Conservation (phyloP, 805 yeast species). For the Cyberlindnera saturnus region DNA sequence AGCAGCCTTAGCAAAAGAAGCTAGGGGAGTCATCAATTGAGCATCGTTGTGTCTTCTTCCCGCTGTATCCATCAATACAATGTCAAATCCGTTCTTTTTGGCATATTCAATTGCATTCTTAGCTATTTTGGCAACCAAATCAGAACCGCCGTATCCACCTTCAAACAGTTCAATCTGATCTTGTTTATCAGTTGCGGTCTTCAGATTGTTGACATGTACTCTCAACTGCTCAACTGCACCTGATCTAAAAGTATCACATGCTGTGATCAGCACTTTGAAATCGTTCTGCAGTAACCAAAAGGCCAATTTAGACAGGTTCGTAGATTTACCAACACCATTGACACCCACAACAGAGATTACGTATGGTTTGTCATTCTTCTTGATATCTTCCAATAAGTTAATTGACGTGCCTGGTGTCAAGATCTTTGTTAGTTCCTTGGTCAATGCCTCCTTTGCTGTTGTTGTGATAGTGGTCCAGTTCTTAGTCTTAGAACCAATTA, state of each 20-base stretch:
- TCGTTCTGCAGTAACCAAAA: slow-evolving; percentile 93
- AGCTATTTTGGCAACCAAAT: slow-evolving; percentile 87
- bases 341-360: slow-evolving; percentile 98
- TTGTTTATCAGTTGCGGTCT: slow-evolving; percentile 54
- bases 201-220: slow-evolving; percentile 84
- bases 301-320: slow-evolving; percentile 89
- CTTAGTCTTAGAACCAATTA: slow-evolving; percentile 68
- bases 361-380: slow-evolving; percentile 48
- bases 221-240: slow-evolving; percentile 98
- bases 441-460: slow-evolving; percentile 62
- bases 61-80: slow-evolving; percentile 93
- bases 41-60: slow-evolving; percentile 96
- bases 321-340: slow-evolving; percentile 96
- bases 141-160: slow-evolving; percentile 97
- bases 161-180: slow-evolving; percentile 64
- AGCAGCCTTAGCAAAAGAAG: slow-evolving; percentile 92
- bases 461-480: slow-evolving; percentile 68
- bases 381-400: slow-evolving; percentile 75
- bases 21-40: slow-evolving; percentile 90
- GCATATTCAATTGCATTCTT: slow-evolving; percentile 85
- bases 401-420: slow-evolving; percentile 90
- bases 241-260: slow-evolving; percentile 95
- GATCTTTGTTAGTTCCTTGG: slow-evolving; percentile 61
- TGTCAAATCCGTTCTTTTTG: slow-evolving; percentile 60
- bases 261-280: slow-evolving; percentile 80